Evolutionary conservation across 306 rosid genomes (phyloP).

Genomic region (Canavalia ensiformis): DNA sequence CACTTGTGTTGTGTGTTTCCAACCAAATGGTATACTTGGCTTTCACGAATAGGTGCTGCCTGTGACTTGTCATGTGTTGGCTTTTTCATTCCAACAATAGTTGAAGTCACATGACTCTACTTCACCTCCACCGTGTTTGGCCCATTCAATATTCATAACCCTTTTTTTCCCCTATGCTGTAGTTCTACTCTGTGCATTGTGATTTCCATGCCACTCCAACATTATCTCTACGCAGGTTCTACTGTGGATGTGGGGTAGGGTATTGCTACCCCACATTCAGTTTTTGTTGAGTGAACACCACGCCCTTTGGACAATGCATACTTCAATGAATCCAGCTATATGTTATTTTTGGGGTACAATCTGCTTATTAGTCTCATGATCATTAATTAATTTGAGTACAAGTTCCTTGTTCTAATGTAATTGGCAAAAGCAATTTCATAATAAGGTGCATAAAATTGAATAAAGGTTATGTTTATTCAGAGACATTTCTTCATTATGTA

Average conservation of each 20-base stretch:
- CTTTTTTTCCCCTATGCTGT: not conserved
- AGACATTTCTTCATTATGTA: no score
- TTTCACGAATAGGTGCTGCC: constrained; percentile 2
- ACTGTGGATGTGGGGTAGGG: constrained; percentile 36
- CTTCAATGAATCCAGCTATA: not conserved
- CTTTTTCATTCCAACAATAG: constrained; percentile 20
- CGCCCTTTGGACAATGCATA: constrained; percentile 22
- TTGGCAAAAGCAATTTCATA: not conserved
- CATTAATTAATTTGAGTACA: not conserved
- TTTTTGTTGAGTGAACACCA: constrained; percentile 23
- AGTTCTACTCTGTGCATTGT: not conserved
- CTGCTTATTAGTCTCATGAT: not conserved
- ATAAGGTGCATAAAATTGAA: not conserved
- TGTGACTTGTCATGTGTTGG: constrained; percentile 33
- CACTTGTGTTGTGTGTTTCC: not conserved
- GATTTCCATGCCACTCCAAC: constrained; percentile 33
- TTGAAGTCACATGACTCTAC: constrained; percentile 27
- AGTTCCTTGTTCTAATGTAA: not conserved
- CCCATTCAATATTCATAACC: constrained; percentile 4
- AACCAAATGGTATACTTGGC: constrained; percentile 3
- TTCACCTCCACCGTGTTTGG: constrained; percentile 3
- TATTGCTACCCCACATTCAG: not conserved
- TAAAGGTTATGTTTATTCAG: not conserved
- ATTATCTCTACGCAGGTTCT: constrained; percentile 37
- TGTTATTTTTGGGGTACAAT: not conserved